phyloP scores from a whole-genome alignment of 2,329 filamentous ascomycete species.

The Fusarium redolens region DNA sequence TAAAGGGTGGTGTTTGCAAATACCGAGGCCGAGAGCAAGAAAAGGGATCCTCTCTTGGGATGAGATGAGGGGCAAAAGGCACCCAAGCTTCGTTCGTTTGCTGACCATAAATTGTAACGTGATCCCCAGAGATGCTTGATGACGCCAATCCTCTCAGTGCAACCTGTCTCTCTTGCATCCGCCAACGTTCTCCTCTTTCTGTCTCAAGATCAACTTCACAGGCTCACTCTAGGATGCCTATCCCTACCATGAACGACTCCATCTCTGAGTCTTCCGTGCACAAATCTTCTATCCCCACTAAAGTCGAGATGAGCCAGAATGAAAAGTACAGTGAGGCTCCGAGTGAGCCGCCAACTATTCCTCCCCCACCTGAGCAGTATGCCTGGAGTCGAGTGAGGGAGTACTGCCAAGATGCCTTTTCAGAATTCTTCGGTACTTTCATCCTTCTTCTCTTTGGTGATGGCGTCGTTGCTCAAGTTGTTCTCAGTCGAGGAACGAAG shows the following conservation, averaged over 20 bases:
- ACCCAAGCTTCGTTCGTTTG: slow-evolving; percentile 10
- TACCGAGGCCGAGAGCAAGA: slow-evolving; percentile 23
- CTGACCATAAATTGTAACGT: slow-evolving; percentile 42
- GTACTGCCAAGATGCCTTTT: slow-evolving; percentile 67
- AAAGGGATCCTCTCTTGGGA: slow-evolving; percentile 11
- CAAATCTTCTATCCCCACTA: slow-evolving; percentile 46
- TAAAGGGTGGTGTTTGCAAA: slow-evolving; percentile 7
- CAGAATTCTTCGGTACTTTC: slow-evolving; percentile 76
- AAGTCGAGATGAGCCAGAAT: slow-evolving; percentile 48
- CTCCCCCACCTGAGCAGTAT: slow-evolving; percentile 41
- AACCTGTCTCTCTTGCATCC: slow-evolving; percentile 21
- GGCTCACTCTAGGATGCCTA: slow-evolving; percentile 43
- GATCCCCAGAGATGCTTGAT: slow-evolving; percentile 34
- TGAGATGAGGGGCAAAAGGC: slow-evolving; percentile 20
- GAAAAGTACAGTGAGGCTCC: slow-evolving; percentile 40
- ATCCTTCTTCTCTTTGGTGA: slow-evolving; percentile 76
- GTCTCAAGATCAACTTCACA: not conserved
- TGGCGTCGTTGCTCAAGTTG: slow-evolving; percentile 76
- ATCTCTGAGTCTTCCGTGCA: slow-evolving; percentile 50
- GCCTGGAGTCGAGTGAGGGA: slow-evolving; percentile 66
- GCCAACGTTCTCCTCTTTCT: slow-evolving; percentile 8
- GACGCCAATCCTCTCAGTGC: slow-evolving; percentile 22
- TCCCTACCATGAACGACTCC: slow-evolving; percentile 45
- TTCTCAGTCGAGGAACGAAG: slow-evolving; percentile 63
- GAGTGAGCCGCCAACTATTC: slow-evolving; percentile 29